Base-by-base conservation (phyloP, 192 early-diverging fungal genomes). In the Diversispora epigaea region DNA sequence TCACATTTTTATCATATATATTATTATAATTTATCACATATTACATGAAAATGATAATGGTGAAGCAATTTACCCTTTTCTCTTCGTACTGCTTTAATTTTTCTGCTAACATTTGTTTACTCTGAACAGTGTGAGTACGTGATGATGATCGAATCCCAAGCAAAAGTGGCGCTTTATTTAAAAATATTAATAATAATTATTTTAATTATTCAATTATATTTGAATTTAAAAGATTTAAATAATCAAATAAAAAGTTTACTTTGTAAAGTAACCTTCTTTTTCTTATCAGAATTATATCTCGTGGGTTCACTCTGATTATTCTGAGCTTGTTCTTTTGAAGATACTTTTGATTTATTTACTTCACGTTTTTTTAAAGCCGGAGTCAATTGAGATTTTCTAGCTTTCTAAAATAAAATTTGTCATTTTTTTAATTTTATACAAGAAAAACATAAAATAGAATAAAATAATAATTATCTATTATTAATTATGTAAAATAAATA, bases 51-150 rank as follows among this genome's bases (percentile, higher is more conserved):
- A 50, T 10, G 61, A 8, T 32, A 2, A 52, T 61, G 71, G 10
- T 46, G 1, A 5, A 63, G 12, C 65, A 3, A 25, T 25, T 14
- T 49, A 66, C 76, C 61, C 67, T 80, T 21, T 79, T 75, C 49
- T 77, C 57, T 52, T 87, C 81, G 40, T 81, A 77, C 57, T 87
- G 81, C 60, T 80, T 80, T 3, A 87, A 15, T 41, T 84, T 84
- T 49, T 80, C 80, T 41, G 86, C 83, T 4, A 84, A 80, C 44
- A 78, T 77, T 40, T 84, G 75, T n/a, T 84, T 82, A 67, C 84
- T 86, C 55, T 82, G 40, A 1, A 88, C 75, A 9, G 86, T 88
- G 21, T 81, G 82, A n/a, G 77, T 71, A 15, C 86, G 76, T 7
- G 80, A 83, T 2, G 86, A 88, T 58, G 86, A 80, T 45, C 86